A percentile compares a stretch with the other conserved stretches of the same genome.
These are phyloP conservation scores for Solanum corneliomulleri DNA, from an alignment of 257 asterid genomes.

Conservation along the genomic window DNA sequence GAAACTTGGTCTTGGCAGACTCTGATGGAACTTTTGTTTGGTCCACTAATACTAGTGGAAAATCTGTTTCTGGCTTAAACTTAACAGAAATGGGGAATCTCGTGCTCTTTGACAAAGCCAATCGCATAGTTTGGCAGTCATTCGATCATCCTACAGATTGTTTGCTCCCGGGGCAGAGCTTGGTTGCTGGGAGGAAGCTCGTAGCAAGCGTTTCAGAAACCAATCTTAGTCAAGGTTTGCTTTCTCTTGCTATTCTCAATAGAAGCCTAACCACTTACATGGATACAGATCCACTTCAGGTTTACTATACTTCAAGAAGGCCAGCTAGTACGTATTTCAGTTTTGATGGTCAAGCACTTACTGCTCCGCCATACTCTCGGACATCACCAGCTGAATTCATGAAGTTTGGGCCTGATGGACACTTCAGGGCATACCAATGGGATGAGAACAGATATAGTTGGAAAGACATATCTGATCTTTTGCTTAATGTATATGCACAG, in stretches of 20 bases:
- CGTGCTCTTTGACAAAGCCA: not conserved
- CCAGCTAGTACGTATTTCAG: not conserved
- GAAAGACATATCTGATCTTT: not conserved
- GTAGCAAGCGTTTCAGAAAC: not conserved
- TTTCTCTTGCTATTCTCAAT: not conserved
- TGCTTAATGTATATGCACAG: no score
- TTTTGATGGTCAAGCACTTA: not conserved
- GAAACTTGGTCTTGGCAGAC: conserved; percentile 7
- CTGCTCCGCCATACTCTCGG: not conserved
- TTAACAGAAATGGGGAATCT: not conserved
- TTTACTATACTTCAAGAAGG: not conserved
- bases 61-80: conserved; percentile 3
- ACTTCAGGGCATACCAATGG: not conserved
- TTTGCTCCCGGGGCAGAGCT: not conserved
- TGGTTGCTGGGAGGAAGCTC: not conserved
- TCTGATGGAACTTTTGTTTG: conserved; percentile 11
- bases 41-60: conserved; percentile 8
- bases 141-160: conserved; percentile 7
- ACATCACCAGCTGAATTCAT: not conserved
- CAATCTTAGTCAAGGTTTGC: not conserved
- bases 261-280: not conserved
- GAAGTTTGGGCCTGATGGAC: not conserved
- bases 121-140: conserved; percentile 11
- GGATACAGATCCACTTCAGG: not conserved
- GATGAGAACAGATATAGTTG: not conserved